Conservation (phyloP, 441 rosid species). For the Melastoma candidum region DNA sequence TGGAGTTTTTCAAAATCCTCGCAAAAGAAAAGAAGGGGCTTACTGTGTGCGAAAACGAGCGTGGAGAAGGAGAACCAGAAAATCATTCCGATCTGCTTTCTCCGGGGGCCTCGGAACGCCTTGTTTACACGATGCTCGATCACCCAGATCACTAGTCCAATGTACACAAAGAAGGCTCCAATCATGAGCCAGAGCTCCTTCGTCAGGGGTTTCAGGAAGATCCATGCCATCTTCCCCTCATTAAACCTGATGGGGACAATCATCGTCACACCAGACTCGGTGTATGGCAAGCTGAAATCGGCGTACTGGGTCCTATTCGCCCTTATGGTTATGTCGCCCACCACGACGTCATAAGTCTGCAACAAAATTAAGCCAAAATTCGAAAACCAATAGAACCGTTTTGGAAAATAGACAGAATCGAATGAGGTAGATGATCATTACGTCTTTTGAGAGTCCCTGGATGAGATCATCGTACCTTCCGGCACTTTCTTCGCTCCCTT, state of each 20-base stretch:
- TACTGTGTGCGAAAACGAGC: constrained; percentile 36
- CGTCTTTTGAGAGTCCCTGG: constrained; percentile 11
- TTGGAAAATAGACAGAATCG: not conserved
- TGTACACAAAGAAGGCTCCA: constrained; percentile 26
- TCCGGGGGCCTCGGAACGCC: constrained; percentile 29
- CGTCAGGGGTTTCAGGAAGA: constrained; percentile 34
- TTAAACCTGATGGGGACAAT: constrained; percentile 14
- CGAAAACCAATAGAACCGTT: too few relatives aligned
- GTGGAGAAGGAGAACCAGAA: constrained; percentile 41
- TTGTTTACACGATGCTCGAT: constrained; percentile 26
- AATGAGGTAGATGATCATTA: not conserved
- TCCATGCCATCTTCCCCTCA: constrained; percentile 25
- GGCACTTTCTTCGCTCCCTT: constrained; percentile 6
- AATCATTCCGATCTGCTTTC: constrained; percentile 24
- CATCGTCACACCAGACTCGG: constrained; percentile 29
- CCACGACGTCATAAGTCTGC: constrained; percentile 22
- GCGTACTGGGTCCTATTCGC: constrained; percentile 19
- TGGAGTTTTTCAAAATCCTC: not conserved
- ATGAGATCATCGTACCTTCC: constrained; percentile 23
- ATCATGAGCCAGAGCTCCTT: constrained; percentile 26
- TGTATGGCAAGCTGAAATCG: constrained; percentile 36
- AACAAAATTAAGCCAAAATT: too few relatives aligned
- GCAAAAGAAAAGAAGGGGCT: constrained; percentile 1
- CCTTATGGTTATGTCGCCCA: constrained; percentile 40
- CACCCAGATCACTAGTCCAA: constrained; percentile 28